Evolutionary conservation across 441 rosid species (phyloP).

Genomic region (Erysimum cheiri): DNA sequence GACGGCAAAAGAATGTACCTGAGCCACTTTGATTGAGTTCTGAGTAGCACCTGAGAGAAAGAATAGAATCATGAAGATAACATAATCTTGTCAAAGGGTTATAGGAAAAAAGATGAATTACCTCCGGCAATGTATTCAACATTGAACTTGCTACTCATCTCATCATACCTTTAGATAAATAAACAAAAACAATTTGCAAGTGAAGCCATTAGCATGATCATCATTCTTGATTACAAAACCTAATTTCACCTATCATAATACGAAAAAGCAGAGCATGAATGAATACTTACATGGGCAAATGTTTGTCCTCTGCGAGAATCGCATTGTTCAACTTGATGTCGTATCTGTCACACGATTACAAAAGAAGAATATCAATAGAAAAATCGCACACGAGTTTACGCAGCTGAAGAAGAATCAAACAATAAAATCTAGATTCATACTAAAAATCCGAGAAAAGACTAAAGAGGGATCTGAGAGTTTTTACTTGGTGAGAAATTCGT

Average conservation of each 20-base stretch:
- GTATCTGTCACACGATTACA: slow-evolving; percentile 45
- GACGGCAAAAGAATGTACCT: slow-evolving; percentile 49
- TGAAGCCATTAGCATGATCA: background rate
- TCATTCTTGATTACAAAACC: background rate
- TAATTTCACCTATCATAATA: background rate
- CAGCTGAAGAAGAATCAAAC: background rate
- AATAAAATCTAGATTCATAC: background rate
- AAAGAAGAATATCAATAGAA: background rate
- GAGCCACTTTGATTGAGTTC: slow-evolving; percentile 89
- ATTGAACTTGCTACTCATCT: slow-evolving; percentile 59
- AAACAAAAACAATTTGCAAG: background rate
- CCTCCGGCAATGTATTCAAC: slow-evolving; percentile 98
- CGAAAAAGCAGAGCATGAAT: background rate
- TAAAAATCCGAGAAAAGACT: background rate
- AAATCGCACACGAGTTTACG: background rate
- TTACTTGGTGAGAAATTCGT: slow-evolving; percentile 73
- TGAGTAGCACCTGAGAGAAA: slow-evolving; percentile 45
- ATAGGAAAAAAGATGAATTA: slow-evolving; percentile 33
- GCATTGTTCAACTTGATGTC: slow-evolving; percentile 87
- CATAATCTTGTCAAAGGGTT: background rate
- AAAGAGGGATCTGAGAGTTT: slow-evolving; percentile 37
- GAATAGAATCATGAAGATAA: background rate
- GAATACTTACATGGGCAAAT: slow-evolving; percentile 75
- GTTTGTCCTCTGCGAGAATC: slow-evolving; percentile 93
- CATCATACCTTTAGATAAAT: slow-evolving; percentile 67